Percentiles rank a stretch among this genome's conserved stretches.
Evolutionary conservation across 208 protist species (phyloP).

Genomic region (Leishmania gerbilli): DNA sequence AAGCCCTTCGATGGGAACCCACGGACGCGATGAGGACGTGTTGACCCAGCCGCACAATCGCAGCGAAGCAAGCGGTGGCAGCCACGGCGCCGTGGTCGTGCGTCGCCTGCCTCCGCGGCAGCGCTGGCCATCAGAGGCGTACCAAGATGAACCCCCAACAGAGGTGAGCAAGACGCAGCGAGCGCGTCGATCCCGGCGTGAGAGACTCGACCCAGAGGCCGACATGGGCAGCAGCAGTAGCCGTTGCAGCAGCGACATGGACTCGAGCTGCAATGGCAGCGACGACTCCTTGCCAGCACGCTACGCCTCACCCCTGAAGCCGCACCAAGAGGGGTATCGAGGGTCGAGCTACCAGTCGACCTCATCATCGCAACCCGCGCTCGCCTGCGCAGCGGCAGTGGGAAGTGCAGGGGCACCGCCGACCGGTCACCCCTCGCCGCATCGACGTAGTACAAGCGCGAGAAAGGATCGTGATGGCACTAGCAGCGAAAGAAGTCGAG

Average conservation of each 20-base stretch:
- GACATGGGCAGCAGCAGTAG: conserved; percentile 29
- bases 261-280: conserved; percentile 1
- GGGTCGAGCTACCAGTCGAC: background rate
- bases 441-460: background rate
- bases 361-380: background rate
- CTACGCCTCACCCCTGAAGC: conserved; percentile 15
- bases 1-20: background rate
- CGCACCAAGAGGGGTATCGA: background rate
- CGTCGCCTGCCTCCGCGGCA: conserved; percentile 18
- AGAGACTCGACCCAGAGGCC: conserved; percentile 32
- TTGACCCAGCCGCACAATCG: conserved; percentile 31
- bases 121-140: conserved; percentile 35
- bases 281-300: conserved; percentile 8
- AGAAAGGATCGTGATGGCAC: background rate
- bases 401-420: background rate
- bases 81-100: background rate
- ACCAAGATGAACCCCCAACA: conserved; percentile 30
- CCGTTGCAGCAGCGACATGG: conserved; percentile 1
- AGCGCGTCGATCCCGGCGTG: conserved; percentile 2
- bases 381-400: background rate
- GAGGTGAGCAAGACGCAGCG: conserved; percentile 23
- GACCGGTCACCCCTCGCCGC: conserved; percentile 2
- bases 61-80: background rate
- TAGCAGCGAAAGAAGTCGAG: conserved; percentile 2
- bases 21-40: conserved; percentile 22